A percentile compares a stretch with the other conserved stretches of the same genome.
phyloP scores from a whole-genome alignment of 1,139 yeast genomes.

The Sugiyamaella novakii region DNA sequence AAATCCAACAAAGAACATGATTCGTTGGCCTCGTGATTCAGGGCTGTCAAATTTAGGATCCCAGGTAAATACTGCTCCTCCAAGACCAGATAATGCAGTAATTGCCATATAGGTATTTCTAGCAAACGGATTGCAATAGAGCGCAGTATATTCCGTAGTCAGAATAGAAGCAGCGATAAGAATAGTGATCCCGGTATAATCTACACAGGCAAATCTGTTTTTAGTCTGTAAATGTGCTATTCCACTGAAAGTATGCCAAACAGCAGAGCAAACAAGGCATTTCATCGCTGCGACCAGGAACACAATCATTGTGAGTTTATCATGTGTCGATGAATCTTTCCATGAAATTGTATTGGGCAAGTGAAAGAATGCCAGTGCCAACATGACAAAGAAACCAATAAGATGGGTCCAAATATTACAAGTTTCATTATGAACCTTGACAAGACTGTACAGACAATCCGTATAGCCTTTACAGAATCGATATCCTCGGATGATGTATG shows the following conservation, averaged over 20 bases:
- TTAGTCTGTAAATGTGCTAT: conserved; percentile 67
- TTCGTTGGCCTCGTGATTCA: conserved; percentile 76
- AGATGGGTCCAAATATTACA: conserved; percentile 94
- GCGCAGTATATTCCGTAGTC: conserved; percentile 79
- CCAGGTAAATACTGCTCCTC: conserved; percentile 86
- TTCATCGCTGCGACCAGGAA: conserved; percentile 73
- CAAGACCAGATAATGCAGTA: conserved; percentile 65
- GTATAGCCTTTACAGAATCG: conserved; percentile 71
- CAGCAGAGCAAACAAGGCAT: conserved; percentile 74
- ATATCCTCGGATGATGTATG: conserved; percentile 80
- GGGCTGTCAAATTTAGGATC: conserved; percentile 86
- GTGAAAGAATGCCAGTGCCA: conserved; percentile 58
- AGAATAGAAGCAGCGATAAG: conserved; percentile 88
- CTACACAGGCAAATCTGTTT: conserved; percentile 85
- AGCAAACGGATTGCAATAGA: conserved; percentile 61
- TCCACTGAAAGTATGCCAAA: conserved; percentile 92
- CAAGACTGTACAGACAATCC: conserved; percentile 60
- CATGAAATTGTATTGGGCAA: conserved; percentile 56
- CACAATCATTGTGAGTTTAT: conserved; percentile 58
- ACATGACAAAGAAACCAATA: conserved; percentile 61
- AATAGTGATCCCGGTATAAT: conserved; percentile 91
- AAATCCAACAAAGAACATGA: conserved; percentile 78
- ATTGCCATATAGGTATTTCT: conserved; percentile 56
- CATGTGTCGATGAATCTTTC: conserved; percentile 48
- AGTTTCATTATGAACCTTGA: conserved; percentile 80